Evolutionary conservation across 1,284 basidiomycete genomes (phyloP).

Genomic region (Moesziomyces sp.): DNA sequence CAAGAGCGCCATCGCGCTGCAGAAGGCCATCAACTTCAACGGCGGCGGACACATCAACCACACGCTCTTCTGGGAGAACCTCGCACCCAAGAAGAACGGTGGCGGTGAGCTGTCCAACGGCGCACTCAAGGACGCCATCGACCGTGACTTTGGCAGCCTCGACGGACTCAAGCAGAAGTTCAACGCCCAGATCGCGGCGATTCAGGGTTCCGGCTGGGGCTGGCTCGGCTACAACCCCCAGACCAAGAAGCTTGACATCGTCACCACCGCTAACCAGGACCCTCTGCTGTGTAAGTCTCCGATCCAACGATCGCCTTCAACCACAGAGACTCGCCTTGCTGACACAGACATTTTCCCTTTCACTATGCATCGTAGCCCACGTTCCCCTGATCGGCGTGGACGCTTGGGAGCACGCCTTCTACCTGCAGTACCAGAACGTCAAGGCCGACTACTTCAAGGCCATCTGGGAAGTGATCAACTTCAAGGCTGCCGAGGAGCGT

Average conservation of each 20-base stretch:
- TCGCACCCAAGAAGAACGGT: constrained; percentile 60
- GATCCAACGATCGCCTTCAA: background rate
- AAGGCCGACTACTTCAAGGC: constrained; percentile 67
- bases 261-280: constrained; percentile 67
- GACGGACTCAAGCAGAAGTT: constrained; percentile 61
- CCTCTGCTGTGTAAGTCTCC: constrained; percentile 55
- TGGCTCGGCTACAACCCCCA: constrained; percentile 63
- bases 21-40: constrained; percentile 66
- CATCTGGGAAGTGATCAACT: constrained; percentile 68
- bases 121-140: constrained; percentile 61
- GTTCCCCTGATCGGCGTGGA: constrained; percentile 65
- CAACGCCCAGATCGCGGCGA: constrained; percentile 59
- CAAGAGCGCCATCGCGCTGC: constrained; percentile 51
- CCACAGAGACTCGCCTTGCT: background rate
- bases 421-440: constrained; percentile 67
- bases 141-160: constrained; percentile 63
- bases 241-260: constrained; percentile 60
- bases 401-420: constrained; percentile 67
- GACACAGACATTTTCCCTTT: background rate
- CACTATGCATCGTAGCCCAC: constrained; percentile 38
- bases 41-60: constrained; percentile 68
- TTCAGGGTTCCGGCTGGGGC: constrained; percentile 67
- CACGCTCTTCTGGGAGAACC: constrained; percentile 67
- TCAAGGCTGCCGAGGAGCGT: constrained; percentile 65
- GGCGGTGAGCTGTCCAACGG: constrained; percentile 62